Evolutionary conservation across 345 rosid genomes (phyloP).

Genomic region (Odontarrhena argentea): DNA sequence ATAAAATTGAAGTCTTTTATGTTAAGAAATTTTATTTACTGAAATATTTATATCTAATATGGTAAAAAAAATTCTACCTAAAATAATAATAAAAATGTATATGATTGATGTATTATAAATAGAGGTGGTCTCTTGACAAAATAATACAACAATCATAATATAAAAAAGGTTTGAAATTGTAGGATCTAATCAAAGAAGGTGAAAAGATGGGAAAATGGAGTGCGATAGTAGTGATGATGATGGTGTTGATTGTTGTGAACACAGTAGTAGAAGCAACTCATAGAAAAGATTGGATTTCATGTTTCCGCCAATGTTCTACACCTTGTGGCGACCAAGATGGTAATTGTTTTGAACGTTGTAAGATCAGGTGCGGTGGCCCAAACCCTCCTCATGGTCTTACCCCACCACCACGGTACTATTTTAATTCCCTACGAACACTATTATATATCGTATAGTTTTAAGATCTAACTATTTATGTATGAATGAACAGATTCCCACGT

Average conservation of each 20-base stretch:
- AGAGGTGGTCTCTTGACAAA: neutral
- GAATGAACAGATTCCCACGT: neutral
- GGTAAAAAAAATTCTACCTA: neutral
- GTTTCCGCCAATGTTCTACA: constrained; percentile 14
- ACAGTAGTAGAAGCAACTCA: neutral
- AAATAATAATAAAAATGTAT: neutral
- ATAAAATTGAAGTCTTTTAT: no score
- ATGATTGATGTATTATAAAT: constrained; percentile 23
- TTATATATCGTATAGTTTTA: neutral
- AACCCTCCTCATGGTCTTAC: constrained; percentile 31
- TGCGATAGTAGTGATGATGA: constrained; percentile 19
- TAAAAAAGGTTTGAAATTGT: neutral
- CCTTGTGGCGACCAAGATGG: neutral
- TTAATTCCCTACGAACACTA: neutral
- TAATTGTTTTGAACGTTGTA: constrained; percentile 20
- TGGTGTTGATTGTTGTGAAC: neutral
- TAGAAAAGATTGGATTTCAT: neutral
- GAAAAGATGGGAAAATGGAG: constrained; percentile 31
- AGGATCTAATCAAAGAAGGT: neutral
- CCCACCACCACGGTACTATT: constrained; percentile 8
- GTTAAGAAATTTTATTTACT: no score
- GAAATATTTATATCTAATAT: no score
- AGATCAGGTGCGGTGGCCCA: constrained; percentile 35
- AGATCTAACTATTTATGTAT: neutral
- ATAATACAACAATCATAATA: neutral